Evolutionary conservation across 2,329 filamentous ascomycete species (phyloP).

Genomic region (Coleophoma crateriformis): DNA sequence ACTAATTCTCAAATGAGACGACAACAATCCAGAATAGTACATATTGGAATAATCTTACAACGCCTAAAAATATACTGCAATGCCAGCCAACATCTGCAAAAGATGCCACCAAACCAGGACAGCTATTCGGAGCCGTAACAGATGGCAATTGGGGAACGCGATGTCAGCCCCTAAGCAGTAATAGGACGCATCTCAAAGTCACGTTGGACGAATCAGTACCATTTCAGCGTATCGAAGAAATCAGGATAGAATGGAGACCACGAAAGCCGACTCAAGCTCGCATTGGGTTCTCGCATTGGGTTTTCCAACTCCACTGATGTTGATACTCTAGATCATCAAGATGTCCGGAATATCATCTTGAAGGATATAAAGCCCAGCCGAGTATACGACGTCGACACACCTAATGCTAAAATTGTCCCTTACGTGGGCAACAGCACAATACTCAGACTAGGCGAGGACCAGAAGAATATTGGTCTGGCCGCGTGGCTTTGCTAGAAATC

Average conservation of each 20-base stretch:
- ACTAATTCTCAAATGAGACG: constrained; percentile 38
- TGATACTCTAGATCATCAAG: background rate
- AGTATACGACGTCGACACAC: background rate
- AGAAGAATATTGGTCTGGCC: constrained; percentile 9
- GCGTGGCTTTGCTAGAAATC: constrained; percentile 31
- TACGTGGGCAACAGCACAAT: constrained; percentile 10
- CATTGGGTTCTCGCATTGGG: constrained; percentile 45
- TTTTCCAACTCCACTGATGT: constrained; percentile 33
- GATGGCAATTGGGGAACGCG: constrained; percentile 59
- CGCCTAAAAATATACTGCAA: constrained; percentile 53
- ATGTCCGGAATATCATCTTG: background rate
- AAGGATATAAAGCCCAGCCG: background rate
- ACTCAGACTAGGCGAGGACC: constrained; percentile 4
- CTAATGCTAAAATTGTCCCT: constrained; percentile 2
- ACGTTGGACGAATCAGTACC: constrained; percentile 4
- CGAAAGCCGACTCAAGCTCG: constrained; percentile 44
- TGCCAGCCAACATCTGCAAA: constrained; percentile 44
- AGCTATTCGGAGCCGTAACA: constrained; percentile 58
- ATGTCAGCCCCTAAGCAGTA: constrained; percentile 54
- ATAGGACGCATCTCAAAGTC: constrained; percentile 47
- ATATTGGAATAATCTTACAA: constrained; percentile 39
- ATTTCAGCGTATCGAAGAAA: constrained; percentile 35
- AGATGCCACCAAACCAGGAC: constrained; percentile 45
- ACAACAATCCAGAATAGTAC: constrained; percentile 49
- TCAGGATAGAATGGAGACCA: constrained; percentile 54